Base-by-base conservation (phyloP, 1,284 basidiomycete genomes). In the Leccinum pachyderme region DNA sequence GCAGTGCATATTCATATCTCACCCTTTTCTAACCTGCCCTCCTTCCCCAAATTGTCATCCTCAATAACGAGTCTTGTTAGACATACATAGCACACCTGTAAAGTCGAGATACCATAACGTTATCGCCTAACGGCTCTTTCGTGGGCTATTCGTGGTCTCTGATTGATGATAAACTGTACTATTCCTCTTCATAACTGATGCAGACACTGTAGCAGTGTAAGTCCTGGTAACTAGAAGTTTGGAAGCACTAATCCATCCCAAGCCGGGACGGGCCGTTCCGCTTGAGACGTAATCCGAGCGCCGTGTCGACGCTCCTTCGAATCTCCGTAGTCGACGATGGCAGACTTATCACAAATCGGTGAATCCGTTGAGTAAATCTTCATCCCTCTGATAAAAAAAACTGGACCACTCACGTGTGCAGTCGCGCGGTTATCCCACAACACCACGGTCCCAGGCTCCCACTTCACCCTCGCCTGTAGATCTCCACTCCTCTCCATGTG, bases 351-450 rank as follows among this genome's bases (percentile, higher is more conserved):
- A 18, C 18, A 18, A 39, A 25, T 55, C 3, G 27, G 46, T 25
- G 43, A 18, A 12, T 41, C 18, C 22, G 39, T 41, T 22, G 18
- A 12, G 18, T 9, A 39, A 39, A 39, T 22, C n/a, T 11, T 11
- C 6, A 18, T 5, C 37, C 37, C 11, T 18, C 37, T 22, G 18
- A 18, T 18, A 22, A 22, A 22, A 11, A 39, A 11, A 39, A 22
- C 9, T 11, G 22, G 37, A 12, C 18, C 37, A 41, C 18, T 54
- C 33, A 69, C 86, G 68, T 88, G 85, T 50, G 84, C 84, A 45
- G 87, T 89, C 50, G 87, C 72, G 53, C 88, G 77, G 74, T 91
- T 91, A 71, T 91, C 89, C 89, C 87, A 90, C 29, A 89, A 67
- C 11, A 84, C 87, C 44, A 90, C 80, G 24, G 87, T 84, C 69